Base-by-base conservation (phyloP, 208 protist species). In the Strigomonas culicis region DNA sequence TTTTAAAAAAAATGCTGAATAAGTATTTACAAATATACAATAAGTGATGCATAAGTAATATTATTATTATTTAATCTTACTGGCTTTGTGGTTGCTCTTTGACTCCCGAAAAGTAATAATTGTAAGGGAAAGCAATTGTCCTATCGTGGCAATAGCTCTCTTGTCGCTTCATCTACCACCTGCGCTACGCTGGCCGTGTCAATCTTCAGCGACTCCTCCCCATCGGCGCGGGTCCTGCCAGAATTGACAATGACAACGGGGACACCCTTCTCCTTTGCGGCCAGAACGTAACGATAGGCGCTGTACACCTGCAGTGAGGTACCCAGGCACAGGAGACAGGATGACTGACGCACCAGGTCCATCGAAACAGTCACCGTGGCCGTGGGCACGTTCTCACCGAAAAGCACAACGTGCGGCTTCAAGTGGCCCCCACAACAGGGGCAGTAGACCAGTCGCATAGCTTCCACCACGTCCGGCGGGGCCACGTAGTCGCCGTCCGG, bases 351-450 rank as follows among this genome's bases (percentile, higher is more conserved):
- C 22, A 94, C 68, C 2, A 66, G 4, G 4, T 50, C 31, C 32
- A 83, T 67, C 27, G 75, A 73, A 4, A 28, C 17, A 0, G 66
- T 39, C 11, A 94, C 75, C 4, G 59, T 56, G n/a, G 36, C 39
- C 21, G 44, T 62, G 2, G 72, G 72, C 7, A 94, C 82, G 59
- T 87, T 89, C 47, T 90, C 82, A 24, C 88, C 88, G 63, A 94
- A 94, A 7, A 94, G 71, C n/a, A 94, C 88, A 15, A 94, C 88
- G 47, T 90, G 75, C 4, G 88, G 85, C 63, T 90, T 94, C n/a
- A 90, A 68, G 43, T 74, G 68, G 22, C 82, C 81, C 13, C 74
- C 79, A 62, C 88, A 94, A 13, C 56, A n/a, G 2, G 58, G 52
- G 55, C 88, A 94, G 31, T 63, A 63, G 7, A 86, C 71, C 1